Percentiles rank a stretch among this genome's conserved stretches.
phyloP scores from a whole-genome alignment of 331 rosid genomes.

The Malus hybrid region DNA sequence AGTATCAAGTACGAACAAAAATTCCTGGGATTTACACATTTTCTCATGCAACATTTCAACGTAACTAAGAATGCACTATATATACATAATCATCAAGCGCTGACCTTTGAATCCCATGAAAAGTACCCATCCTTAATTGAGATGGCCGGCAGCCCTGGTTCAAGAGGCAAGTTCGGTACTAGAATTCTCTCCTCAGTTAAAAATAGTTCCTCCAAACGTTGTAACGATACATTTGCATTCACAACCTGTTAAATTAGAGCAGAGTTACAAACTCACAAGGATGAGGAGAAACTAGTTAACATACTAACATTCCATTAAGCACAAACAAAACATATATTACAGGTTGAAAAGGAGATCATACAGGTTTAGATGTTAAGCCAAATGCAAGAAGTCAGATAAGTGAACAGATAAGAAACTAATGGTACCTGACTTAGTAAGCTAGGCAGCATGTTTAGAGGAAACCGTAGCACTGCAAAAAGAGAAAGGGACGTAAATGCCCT shows the following conservation, averaged over 20 bases:
- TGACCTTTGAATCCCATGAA: constrained; percentile 87
- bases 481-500: constrained; percentile 90
- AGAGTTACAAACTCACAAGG: not conserved
- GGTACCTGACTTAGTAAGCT: constrained; percentile 68
- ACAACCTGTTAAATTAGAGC: constrained; percentile 49
- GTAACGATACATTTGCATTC: constrained; percentile 76
- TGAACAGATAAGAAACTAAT: not conserved
- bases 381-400: not conserved
- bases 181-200: constrained; percentile 58
- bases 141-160: constrained; percentile 64
- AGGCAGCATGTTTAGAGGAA: constrained; percentile 76
- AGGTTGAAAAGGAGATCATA: not conserved
- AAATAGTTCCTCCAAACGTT: constrained; percentile 79
- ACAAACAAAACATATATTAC: not conserved
- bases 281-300: not conserved
- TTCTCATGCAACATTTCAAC: not conserved
- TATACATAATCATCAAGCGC: not conserved
- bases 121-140: constrained; percentile 68
- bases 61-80: not conserved
- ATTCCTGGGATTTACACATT: too few species aligned
- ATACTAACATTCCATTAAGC: not conserved
- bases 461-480: constrained; percentile 63
- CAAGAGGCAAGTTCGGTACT: constrained; percentile 55
- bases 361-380: too few species aligned
- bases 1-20: too few species aligned